These are phyloP conservation scores for Russula sp. DNA, from an alignment of 768 basidiomycete genomes.

Conservation along the genomic window DNA sequence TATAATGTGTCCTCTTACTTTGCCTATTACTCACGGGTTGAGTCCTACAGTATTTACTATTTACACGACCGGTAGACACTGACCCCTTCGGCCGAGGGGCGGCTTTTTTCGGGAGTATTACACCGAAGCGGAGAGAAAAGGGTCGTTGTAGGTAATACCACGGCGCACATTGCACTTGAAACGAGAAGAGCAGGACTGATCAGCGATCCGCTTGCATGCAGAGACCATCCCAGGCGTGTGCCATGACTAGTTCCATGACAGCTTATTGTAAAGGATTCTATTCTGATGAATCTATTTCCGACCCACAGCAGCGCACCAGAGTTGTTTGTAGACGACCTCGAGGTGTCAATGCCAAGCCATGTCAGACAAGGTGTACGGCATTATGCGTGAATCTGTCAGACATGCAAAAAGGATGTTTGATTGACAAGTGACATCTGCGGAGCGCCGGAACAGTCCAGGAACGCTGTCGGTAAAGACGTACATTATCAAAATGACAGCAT, in stretches of 20 bases:
- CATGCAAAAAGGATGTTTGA: conserved; percentile 3
- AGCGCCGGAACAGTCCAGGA: conserved; percentile 1
- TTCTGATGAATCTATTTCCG: not conserved
- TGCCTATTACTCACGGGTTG: not conserved
- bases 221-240: not conserved
- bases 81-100: too few species aligned
- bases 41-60: too few species aligned
- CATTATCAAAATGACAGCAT: not conserved
- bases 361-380: conserved; percentile 2
- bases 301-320: not conserved
- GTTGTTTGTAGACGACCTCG: not conserved
- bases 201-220: not conserved
- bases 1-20: not conserved
- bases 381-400: not conserved
- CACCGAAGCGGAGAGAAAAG: not conserved
- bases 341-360: not conserved
- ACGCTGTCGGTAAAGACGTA: not conserved
- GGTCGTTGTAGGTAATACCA: not conserved
- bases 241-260: not conserved
- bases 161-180: not conserved
- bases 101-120: not conserved
- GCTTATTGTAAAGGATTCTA: not conserved
- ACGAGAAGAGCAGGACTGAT: not conserved
- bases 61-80: not conserved
- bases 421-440: not conserved